Conservation (phyloP, 805 yeast genomes). For the Wickerhamiella allomyrinae region DNA sequence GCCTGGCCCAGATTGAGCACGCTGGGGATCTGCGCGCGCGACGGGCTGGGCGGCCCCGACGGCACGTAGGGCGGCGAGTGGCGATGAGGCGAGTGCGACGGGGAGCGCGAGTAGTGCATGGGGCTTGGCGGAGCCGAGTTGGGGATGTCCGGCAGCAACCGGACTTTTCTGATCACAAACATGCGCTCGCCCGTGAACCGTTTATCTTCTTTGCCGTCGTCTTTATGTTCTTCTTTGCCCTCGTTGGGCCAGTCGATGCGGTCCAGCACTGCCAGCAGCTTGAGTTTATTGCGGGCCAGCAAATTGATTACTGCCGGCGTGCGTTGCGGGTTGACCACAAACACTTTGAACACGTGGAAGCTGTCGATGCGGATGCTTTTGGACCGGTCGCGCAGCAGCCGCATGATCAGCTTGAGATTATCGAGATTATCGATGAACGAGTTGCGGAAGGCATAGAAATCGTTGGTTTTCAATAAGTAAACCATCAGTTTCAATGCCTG, state of each 20-base stretch:
- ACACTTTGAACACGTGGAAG: constrained; percentile 83
- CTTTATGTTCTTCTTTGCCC: constrained; percentile 45
- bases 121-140: constrained; percentile 8
- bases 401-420: constrained; percentile 77
- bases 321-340: constrained; percentile 92
- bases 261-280: constrained; percentile 53
- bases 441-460: constrained; percentile 59
- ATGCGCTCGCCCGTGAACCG: constrained; percentile 64
- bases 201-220: constrained; percentile 47
- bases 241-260: constrained; percentile 32
- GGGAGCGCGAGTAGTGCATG: not conserved
- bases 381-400: constrained; percentile 71
- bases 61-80: constrained; percentile 15
- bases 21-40: constrained; percentile 12
- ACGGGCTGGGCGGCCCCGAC: constrained; percentile 13
- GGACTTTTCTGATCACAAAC: constrained; percentile 63
- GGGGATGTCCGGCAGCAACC: constrained; percentile 21
- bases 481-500: constrained; percentile 67
- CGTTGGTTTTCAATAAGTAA: constrained; percentile 53
- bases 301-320: constrained; percentile 68
- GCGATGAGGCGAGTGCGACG: constrained; percentile 4
- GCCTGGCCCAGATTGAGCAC: constrained; percentile 5
- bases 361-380: constrained; percentile 82
- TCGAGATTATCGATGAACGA: constrained; percentile 67
- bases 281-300: constrained; percentile 67